Percentiles rank a stretch among this genome's conserved stretches.
Conservation (phyloP, 768 basidiomycete species). For the Amanita pallidorosea region DNA sequence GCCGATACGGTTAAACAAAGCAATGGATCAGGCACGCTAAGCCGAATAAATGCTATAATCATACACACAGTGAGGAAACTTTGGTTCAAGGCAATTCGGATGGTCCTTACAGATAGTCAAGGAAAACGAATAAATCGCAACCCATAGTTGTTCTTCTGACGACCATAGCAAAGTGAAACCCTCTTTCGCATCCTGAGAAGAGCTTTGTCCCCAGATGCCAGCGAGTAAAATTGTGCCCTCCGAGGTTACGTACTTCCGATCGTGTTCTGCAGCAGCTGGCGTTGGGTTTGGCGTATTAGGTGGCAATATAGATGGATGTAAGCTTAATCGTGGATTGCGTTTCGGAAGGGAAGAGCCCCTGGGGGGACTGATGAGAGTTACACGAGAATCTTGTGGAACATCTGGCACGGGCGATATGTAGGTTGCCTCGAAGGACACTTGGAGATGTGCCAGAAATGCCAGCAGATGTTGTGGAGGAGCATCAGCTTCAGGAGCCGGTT, state of each 20-base stretch:
- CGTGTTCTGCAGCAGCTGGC: constrained; percentile 60
- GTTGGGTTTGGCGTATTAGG: constrained; percentile 81
- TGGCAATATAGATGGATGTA: constrained; percentile 60
- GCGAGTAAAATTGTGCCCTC: constrained; percentile 70
- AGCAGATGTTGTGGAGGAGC: constrained; percentile 38
- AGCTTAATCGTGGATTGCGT: constrained; percentile 23
- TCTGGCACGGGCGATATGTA: constrained; percentile 52
- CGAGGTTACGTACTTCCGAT: constrained; percentile 65
- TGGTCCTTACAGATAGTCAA: constrained; percentile 65
- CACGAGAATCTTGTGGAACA: constrained; percentile 21
- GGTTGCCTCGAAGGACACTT: constrained; percentile 72
- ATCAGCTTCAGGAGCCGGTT: constrained; percentile 32
- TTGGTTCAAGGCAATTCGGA: neutral
- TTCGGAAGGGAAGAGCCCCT: constrained; percentile 37
- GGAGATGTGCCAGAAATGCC: constrained; percentile 54
- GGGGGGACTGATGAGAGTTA: constrained; percentile 38
- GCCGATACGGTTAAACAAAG: constrained; percentile 77
- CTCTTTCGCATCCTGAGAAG: constrained; percentile 34
- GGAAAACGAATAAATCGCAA: constrained; percentile 69
- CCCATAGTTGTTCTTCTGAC: constrained; percentile 49
- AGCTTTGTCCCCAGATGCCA: constrained; percentile 64
- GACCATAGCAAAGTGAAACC: constrained; percentile 62
- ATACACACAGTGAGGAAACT: constrained; percentile 7
- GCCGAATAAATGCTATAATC: constrained; percentile 57
- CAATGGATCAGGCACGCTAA: constrained; percentile 61